A percentile compares a stretch with the other conserved stretches of the same genome.
phyloP scores from a whole-genome alignment of 768 basidiomycete species.

The Tricholoma bakamatsutake region DNA sequence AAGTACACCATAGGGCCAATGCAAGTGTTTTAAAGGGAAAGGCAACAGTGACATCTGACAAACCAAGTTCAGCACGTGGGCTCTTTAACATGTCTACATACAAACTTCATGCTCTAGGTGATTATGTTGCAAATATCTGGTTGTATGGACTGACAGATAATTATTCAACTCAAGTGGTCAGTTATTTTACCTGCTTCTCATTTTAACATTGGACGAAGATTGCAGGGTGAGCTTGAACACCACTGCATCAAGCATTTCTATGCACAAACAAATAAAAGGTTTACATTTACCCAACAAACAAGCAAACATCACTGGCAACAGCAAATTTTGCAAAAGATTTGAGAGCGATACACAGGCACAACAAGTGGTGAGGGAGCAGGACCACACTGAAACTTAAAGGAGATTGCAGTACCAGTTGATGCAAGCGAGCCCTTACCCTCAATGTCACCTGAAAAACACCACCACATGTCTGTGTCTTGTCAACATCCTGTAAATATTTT shows the following conservation, averaged over 20 bases:
- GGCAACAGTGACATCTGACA: neutral
- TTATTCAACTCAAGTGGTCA: conserved; percentile 12
- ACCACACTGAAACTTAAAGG: neutral
- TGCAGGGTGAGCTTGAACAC: conserved; percentile 12
- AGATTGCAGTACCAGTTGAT: no score
- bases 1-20: neutral
- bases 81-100: conserved; percentile 4
- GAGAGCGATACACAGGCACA: neutral
- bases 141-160: conserved; percentile 5
- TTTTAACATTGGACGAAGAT: neutral
- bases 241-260: conserved; percentile 3
- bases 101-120: conserved; percentile 10
- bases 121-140: conserved; percentile 8
- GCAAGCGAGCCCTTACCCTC: no score
- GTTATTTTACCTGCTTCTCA: neutral
- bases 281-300: neutral
- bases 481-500: no score
- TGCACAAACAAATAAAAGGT: neutral
- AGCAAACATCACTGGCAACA: neutral
- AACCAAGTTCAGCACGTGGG: neutral
- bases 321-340: neutral
- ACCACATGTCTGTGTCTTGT: no score
- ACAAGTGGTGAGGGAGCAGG: neutral
- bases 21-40: neutral
- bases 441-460: no score